phyloP scores from a whole-genome alignment of 2,329 filamentous ascomycete species.

The Fusarium tjaetaba region DNA sequence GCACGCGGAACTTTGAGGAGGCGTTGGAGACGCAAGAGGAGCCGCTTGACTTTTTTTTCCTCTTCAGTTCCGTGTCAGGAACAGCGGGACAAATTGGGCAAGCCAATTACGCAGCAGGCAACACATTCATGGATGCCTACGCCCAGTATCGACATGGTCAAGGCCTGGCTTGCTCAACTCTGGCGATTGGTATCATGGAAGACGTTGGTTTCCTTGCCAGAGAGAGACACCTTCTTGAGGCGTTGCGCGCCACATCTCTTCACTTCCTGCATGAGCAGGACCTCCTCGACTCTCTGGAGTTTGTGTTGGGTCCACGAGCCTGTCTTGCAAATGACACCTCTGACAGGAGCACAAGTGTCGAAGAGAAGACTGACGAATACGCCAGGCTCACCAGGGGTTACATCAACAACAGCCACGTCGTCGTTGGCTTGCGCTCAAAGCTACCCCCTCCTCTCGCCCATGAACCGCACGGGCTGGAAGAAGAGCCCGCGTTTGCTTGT shows the following conservation, averaged over 20 bases:
- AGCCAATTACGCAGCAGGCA: conserved; percentile 55
- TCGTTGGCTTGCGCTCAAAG: conserved; percentile 5
- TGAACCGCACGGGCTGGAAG: conserved; percentile 2
- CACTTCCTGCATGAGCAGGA: conserved; percentile 7
- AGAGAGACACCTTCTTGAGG: conserved; percentile 5
- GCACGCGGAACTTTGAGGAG: conserved; percentile 39
- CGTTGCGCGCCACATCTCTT: conserved; percentile 1
- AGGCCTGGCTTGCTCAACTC: conserved; percentile 42
- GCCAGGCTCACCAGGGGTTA: conserved; percentile 2
- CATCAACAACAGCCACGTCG: neutral
- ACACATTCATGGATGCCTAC: conserved; percentile 54
- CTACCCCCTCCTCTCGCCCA: conserved; percentile 2
- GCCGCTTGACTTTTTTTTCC: conserved; percentile 51
- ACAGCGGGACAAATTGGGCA: conserved; percentile 50
- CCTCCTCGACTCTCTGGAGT: neutral
- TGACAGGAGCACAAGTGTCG: neutral
- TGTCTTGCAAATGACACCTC: neutral
- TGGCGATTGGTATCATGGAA: conserved; percentile 13
- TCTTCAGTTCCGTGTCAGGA: conserved; percentile 49
- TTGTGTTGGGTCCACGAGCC: conserved; percentile 4
- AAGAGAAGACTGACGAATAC: neutral
- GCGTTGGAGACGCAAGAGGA: neutral
- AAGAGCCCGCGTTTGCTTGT: conserved; percentile 4
- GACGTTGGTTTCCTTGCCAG: conserved; percentile 9
- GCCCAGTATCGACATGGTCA: conserved; percentile 48